Evolutionary conservation across 208 protist species (phyloP).

Genomic region (Acanthamoeba castellanii): DNA sequence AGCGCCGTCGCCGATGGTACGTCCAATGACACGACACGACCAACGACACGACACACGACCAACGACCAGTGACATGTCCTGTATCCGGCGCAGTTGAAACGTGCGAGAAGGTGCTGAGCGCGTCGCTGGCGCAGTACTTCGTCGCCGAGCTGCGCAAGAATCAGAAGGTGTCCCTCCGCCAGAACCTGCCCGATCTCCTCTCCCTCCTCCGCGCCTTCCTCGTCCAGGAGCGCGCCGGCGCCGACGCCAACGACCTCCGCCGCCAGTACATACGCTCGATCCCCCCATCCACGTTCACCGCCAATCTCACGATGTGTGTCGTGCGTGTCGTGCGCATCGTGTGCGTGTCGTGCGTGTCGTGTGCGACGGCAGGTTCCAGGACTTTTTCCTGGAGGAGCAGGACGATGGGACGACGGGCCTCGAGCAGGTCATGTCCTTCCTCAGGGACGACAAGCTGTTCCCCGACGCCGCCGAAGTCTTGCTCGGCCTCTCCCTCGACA

Average conservation of each 20-base stretch:
- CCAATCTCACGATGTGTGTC: background rate
- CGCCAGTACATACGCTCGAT: background rate
- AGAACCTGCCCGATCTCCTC: constrained; percentile 30
- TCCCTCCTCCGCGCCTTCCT: background rate
- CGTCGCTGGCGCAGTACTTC: constrained; percentile 11
- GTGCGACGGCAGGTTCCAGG: background rate
- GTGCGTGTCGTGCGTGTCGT: background rate
- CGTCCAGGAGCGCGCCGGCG: background rate
- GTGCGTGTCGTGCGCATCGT: background rate
- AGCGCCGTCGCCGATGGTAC: background rate
- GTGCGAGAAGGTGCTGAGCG: background rate
- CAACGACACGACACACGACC: too few species aligned
- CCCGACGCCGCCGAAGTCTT: constrained; percentile 41
- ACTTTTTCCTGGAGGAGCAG: constrained; percentile 26
- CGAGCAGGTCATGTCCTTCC: constrained; percentile 59
- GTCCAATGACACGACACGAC: background rate
- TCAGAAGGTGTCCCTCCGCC: constrained; percentile 8
- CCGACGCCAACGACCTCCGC: background rate
- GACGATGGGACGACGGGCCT: constrained; percentile 32
- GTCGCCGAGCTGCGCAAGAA: constrained; percentile 45
- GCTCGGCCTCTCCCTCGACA: background rate
- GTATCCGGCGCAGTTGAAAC: background rate
- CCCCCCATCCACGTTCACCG: background rate
- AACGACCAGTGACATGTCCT: background rate
- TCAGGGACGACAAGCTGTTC: constrained; percentile 22